phyloP scores from a whole-genome alignment of 495 filamentous ascomycete species.

The Clavariopsis aquatica region DNA sequence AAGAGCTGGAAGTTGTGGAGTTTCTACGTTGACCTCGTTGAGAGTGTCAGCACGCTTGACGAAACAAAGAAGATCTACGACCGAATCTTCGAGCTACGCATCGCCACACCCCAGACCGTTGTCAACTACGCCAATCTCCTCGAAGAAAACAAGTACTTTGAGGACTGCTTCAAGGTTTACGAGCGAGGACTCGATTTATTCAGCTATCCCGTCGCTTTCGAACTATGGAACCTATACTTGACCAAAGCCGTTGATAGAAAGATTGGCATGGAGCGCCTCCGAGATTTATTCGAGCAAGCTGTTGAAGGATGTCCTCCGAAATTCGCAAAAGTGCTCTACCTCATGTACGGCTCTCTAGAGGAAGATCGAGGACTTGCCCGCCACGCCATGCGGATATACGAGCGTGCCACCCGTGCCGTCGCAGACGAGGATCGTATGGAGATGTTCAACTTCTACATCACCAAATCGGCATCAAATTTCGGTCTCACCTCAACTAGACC shows the following conservation, averaged over 20 bases:
- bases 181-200: constrained; percentile 96
- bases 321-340: constrained; percentile 91
- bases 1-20: constrained; percentile 99
- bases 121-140: constrained; percentile 97
- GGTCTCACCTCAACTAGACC: constrained; percentile 91
- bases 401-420: constrained; percentile 92
- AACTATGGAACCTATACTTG: constrained; percentile 97
- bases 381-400: constrained; percentile 98
- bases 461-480: constrained; percentile 97
- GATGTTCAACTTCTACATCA: constrained; percentile 99
- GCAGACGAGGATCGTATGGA: constrained; percentile 92
- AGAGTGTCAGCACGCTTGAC: constrained; percentile 86
- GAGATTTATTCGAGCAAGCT: constrained; percentile 96
- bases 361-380: constrained; percentile 95
- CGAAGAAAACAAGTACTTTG: constrained; percentile 93
- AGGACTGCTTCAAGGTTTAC: constrained; percentile 97
- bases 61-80: constrained; percentile 95
- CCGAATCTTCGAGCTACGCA: constrained; percentile 95
- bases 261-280: constrained; percentile 88
- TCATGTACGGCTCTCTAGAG: constrained; percentile 98
- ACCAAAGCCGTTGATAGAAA: constrained; percentile 96
- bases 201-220: constrained; percentile 95
- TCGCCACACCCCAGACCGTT: constrained; percentile 96
- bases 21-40: constrained; percentile 98
- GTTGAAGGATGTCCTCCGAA: constrained; percentile 92